These are phyloP conservation scores for Microbotryum silenes-acaulis DNA, from an alignment of 1,284 basidiomycete species.

Conservation along the genomic window DNA sequence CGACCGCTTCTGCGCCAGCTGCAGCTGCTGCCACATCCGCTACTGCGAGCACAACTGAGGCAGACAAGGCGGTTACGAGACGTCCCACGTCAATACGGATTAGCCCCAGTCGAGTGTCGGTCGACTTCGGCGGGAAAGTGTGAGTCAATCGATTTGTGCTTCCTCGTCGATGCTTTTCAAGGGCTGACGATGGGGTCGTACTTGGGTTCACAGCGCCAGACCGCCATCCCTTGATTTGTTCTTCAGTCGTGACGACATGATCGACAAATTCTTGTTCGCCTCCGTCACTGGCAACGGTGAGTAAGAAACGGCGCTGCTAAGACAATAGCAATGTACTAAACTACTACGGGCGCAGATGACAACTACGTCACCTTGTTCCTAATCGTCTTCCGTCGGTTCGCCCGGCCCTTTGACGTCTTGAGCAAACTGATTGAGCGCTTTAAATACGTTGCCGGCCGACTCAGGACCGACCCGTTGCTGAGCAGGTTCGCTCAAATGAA, in stretches of 20 bases:
- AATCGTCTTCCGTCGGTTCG: slow-evolving; percentile 37
- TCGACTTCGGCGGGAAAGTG: too few relatives aligned
- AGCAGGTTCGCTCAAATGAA: slow-evolving; percentile 37
- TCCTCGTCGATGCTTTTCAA: too few relatives aligned
- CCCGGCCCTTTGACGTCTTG: slow-evolving; percentile 35
- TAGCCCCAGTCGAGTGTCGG: too few relatives aligned
- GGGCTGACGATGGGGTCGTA: too few relatives aligned
- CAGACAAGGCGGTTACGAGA: too few relatives aligned
- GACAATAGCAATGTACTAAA: neutral
- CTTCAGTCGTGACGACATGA: slow-evolving; percentile 32
- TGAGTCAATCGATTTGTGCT: too few relatives aligned
- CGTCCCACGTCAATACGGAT: too few relatives aligned
- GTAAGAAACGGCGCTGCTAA: neutral
- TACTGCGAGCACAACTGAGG: too few relatives aligned
- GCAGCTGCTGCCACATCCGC: too few relatives aligned
- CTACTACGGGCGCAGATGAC: slow-evolving; percentile 27
- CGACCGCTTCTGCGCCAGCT: too few relatives aligned
- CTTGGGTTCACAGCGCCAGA: neutral
- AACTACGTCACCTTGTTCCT: slow-evolving; percentile 36
- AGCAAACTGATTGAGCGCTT: slow-evolving; percentile 35
- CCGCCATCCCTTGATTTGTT: slow-evolving; percentile 31
- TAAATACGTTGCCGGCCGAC: slow-evolving; percentile 29
- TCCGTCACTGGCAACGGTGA: slow-evolving; percentile 37
- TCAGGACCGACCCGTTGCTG: slow-evolving; percentile 33
- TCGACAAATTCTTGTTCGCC: slow-evolving; percentile 39